phyloP scores from a whole-genome alignment of 495 filamentous ascomycete genomes.

The Staphylotrichum longicolle region DNA sequence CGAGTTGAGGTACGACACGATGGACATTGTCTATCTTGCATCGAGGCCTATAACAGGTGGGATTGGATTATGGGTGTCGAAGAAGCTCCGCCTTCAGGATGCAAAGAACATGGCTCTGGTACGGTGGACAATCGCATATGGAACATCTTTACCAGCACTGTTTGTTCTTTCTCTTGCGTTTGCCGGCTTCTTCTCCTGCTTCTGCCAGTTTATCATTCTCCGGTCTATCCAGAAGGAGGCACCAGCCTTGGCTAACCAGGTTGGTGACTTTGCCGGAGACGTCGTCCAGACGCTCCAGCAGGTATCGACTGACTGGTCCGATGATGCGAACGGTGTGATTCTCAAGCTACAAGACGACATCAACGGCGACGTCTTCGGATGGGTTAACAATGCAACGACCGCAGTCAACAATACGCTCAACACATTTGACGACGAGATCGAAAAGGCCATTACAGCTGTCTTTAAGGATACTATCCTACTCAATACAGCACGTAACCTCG shows the following conservation, averaged over 20 bases:
- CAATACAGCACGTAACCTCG: constrained; percentile 66
- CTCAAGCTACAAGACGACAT: constrained; percentile 63
- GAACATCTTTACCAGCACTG: constrained; percentile 77
- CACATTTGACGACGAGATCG: constrained; percentile 71
- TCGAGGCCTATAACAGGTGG: constrained; percentile 73
- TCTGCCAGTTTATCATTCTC: constrained; percentile 82
- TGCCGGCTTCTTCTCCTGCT: constrained; percentile 78
- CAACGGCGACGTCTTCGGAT: constrained; percentile 82
- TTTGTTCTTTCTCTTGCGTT: constrained; percentile 83
- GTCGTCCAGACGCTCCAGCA: constrained; percentile 71
- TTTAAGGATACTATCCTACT: constrained; percentile 78
- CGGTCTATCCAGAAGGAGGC: constrained; percentile 68
- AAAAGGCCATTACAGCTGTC: constrained; percentile 64
- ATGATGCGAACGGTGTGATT: constrained; percentile 72
- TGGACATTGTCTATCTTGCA: constrained; percentile 87
- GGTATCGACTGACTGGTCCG: constrained; percentile 74
- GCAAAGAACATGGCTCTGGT: constrained; percentile 66
- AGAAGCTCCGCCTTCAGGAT: constrained; percentile 49
- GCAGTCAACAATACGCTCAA: constrained; percentile 86
- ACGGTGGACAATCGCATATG: constrained; percentile 85
- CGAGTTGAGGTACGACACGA: constrained; percentile 64
- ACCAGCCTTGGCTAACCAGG: constrained; percentile 69
- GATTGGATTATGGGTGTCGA: constrained; percentile 69
- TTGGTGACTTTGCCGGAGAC: constrained; percentile 77
- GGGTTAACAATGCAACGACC: constrained; percentile 77